These are phyloP conservation scores for Maudiozyma bulderi DNA, from an alignment of 805 yeast species.

Conservation along the genomic window DNA sequence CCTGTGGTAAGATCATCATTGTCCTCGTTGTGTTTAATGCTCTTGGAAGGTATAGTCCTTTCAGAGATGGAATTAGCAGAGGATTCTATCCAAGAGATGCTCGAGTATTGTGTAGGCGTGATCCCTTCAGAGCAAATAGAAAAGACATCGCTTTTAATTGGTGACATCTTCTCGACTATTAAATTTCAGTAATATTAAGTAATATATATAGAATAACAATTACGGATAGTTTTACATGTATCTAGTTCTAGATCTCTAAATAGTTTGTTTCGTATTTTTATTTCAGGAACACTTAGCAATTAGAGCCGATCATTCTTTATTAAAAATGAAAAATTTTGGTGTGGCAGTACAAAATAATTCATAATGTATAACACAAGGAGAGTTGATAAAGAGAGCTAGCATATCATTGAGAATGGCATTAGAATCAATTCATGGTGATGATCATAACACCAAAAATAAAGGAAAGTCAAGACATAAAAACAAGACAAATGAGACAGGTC, in stretches of 20 bases:
- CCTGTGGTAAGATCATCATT: constrained; percentile 17
- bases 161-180: constrained; percentile 15
- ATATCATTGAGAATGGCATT: not conserved
- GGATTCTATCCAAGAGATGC: constrained; percentile 14
- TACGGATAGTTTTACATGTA: no score
- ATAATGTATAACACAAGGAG: no score
- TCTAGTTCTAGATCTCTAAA: no score
- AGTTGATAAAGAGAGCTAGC: no score
- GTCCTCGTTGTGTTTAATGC: constrained; percentile 12
- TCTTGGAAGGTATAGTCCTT: constrained; percentile 19
- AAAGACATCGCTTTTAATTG: constrained; percentile 13
- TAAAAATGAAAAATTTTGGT: no score
- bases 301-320: no score
- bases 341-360: no score
- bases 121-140: constrained; percentile 13
- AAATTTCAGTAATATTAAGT: not conserved
- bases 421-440: not conserved
- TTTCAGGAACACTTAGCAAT: no score
- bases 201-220: no score
- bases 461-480: not conserved
- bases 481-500: not conserved
- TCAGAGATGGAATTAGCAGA: constrained; percentile 19
- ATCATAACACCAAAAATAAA: not conserved
- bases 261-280: no score
- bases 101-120: constrained; percentile 17